Evolutionary conservation across 2,329 filamentous ascomycete species (phyloP).

Genomic region (Mycogone perniciosa): DNA sequence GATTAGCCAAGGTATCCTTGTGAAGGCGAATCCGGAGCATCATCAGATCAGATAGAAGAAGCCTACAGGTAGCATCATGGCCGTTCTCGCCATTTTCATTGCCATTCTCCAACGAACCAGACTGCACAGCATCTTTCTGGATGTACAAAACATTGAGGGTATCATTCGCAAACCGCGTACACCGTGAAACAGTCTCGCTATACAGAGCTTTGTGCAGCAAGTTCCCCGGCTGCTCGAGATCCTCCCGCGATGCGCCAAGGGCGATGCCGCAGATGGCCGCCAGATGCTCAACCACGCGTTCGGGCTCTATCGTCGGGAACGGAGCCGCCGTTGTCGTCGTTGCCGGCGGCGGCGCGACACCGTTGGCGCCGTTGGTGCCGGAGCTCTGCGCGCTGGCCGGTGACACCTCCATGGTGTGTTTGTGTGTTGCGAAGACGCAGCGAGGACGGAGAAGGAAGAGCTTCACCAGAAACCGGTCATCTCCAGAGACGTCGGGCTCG

Average conservation of each 20-base stretch:
- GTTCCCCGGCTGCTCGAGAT: conserved; percentile 76
- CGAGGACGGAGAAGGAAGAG: conserved; percentile 13
- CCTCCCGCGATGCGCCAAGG: conserved; percentile 66
- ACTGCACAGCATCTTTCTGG: conserved; percentile 67
- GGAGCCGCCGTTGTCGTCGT: conserved; percentile 39
- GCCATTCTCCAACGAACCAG: conserved; percentile 40
- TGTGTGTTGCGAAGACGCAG: conserved; percentile 11
- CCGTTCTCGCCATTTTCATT: conserved; percentile 28
- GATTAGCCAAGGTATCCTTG: conserved; percentile 9
- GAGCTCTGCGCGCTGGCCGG: conserved; percentile 38
- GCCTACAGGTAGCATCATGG: conserved; percentile 38
- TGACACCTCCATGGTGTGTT: conserved; percentile 46
- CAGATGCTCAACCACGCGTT: conserved; percentile 64
- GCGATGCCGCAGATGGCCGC: conserved; percentile 64
- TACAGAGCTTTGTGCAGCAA: conserved; percentile 68
- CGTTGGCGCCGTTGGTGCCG: conserved; percentile 34
- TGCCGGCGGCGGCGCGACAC: conserved; percentile 23
- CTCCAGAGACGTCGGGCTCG: conserved; percentile 19
- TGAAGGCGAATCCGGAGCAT: too few relatives aligned
- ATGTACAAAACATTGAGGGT: conserved; percentile 84
- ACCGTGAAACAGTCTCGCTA: conserved; percentile 77
- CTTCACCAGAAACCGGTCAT: conserved; percentile 23
- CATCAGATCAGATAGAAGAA: not conserved
- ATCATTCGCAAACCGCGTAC: conserved; percentile 83
- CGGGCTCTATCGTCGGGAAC: conserved; percentile 58